A percentile compares a stretch with the other conserved stretches of the same genome.
Evolutionary conservation across 805 yeast genomes (phyloP).

Genomic region (Candida piceae): DNA sequence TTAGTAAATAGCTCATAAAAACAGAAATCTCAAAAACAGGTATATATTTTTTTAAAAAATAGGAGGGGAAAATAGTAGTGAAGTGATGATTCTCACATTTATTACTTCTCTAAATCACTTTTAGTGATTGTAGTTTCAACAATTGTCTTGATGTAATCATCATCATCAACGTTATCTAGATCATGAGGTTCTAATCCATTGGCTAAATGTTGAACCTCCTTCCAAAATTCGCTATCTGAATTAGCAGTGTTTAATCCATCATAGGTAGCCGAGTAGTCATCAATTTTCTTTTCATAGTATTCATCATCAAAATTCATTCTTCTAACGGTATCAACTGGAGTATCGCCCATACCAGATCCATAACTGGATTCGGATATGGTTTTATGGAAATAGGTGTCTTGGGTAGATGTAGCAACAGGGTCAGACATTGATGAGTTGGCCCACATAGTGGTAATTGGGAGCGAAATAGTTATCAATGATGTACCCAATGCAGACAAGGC

Average conservation of each 20-base stretch:
- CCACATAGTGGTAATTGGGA: constrained; percentile 88
- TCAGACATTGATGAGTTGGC: constrained; percentile 62
- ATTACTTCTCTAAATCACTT: too few species aligned
- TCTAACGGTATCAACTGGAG: constrained; percentile 9
- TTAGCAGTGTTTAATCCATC: too few species aligned
- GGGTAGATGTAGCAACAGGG: constrained; percentile 35
- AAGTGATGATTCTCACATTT: too few species aligned
- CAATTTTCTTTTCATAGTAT: too few species aligned
- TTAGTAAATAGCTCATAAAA: too few species aligned
- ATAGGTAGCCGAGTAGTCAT: too few species aligned
- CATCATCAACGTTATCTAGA: constrained; percentile 10
- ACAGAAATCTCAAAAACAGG: too few species aligned
- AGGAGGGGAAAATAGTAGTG: too few species aligned
- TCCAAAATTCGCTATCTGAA: constrained; percentile 24
- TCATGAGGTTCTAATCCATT: constrained; percentile 24
- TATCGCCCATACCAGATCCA: constrained; percentile 8
- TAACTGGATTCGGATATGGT: constrained; percentile 8
- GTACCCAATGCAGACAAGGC: constrained; percentile 49
- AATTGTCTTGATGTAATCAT: constrained; percentile 12
- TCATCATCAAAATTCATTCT: constrained; percentile 8
- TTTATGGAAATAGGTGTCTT: constrained; percentile 21
- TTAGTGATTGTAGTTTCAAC: constrained; percentile 14
- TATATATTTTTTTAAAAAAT: too few species aligned
- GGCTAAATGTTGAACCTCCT: constrained; percentile 27
- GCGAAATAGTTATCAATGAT: constrained; percentile 60